These are phyloP conservation scores for Vanilla planifolia DNA, from an alignment of 106 monocot species.

Conservation along the genomic window DNA sequence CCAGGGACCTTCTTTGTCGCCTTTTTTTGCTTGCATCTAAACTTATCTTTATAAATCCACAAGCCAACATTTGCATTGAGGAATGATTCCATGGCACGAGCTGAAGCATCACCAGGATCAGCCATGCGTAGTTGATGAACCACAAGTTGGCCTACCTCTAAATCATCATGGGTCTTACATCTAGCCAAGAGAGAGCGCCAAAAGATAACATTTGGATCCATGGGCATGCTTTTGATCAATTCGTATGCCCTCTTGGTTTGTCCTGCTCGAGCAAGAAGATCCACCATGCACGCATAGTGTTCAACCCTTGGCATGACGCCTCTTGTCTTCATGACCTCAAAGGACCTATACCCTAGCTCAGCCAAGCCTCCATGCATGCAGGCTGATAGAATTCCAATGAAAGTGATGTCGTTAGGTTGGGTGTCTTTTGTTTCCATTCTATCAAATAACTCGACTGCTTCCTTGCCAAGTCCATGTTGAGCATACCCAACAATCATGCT, in stretches of 20 bases:
- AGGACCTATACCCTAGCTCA: conserved; percentile 15
- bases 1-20: conserved; percentile 19
- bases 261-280: conserved; percentile 23
- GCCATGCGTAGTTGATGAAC: conserved; percentile 8
- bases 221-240: conserved; percentile 22
- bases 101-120: conserved; percentile 16
- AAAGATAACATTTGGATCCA: conserved; percentile 21
- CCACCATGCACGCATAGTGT: conserved; percentile 32
- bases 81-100: conserved; percentile 12
- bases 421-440: conserved; percentile 9
- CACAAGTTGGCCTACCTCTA: conserved; percentile 13
- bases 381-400: conserved; percentile 28
- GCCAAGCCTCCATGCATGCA: conserved; percentile 20
- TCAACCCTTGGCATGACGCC: conserved; percentile 17
- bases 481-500: conserved; percentile 28
- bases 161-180: conserved; percentile 15
- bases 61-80: conserved; percentile 11
- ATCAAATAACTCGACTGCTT: conserved; percentile 16
- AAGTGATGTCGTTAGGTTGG: conserved; percentile 19
- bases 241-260: conserved; percentile 17
- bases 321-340: conserved; percentile 13
- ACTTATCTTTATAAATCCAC: conserved; percentile 12
- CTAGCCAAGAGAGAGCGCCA: conserved; percentile 30
- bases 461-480: conserved; percentile 19
- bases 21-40: neutral